Conservation (phyloP, 495 filamentous ascomycete genomes). For the Trichoderma virens region DNA sequence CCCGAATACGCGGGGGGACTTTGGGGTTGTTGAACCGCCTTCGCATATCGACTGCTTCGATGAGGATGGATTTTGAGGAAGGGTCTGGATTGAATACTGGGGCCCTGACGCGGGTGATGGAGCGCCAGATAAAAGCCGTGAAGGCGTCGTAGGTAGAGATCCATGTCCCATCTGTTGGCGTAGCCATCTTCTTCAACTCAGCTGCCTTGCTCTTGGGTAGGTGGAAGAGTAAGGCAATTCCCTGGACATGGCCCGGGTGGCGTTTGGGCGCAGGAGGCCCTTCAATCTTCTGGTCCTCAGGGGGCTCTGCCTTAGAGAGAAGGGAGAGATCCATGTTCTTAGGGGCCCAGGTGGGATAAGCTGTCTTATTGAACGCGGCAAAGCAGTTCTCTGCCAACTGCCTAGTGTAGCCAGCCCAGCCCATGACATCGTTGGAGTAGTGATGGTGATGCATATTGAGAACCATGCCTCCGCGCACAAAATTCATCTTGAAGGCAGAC, state of each 20-base stretch:
- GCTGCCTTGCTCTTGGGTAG: constrained; percentile 36
- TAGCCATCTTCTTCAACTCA: constrained; percentile 30
- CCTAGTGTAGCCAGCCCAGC: constrained; percentile 28
- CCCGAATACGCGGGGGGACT: constrained; percentile 24
- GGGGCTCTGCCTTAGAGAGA: constrained; percentile 19
- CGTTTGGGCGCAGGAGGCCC: constrained; percentile 24
- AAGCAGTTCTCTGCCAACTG: constrained; percentile 39
- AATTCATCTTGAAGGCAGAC: constrained; percentile 35
- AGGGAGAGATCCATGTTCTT: constrained; percentile 27
- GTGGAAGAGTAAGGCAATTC: constrained; percentile 30
- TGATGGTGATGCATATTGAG: constrained; percentile 39
- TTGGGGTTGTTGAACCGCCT: constrained; percentile 25
- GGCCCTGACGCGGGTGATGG: constrained; percentile 26
- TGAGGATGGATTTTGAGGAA: constrained; percentile 21
- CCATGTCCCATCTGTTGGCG: constrained; percentile 24
- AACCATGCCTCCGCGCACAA: constrained; percentile 34
- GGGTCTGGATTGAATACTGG: constrained; percentile 24
- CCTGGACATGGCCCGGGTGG: constrained; percentile 24
- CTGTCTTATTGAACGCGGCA: constrained; percentile 23
- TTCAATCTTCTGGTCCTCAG: constrained; percentile 21
- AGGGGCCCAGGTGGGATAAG: constrained; percentile 29
- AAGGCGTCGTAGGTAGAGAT: constrained; percentile 40
- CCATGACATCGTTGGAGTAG: constrained; percentile 37
- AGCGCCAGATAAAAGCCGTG: constrained; percentile 31
- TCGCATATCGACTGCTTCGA: constrained; percentile 35